Percentiles rank a stretch among this genome's conserved stretches.
Evolutionary conservation across 108 stramenopile species (phyloP).

Genomic region (Cylindrotheca closterium): DNA sequence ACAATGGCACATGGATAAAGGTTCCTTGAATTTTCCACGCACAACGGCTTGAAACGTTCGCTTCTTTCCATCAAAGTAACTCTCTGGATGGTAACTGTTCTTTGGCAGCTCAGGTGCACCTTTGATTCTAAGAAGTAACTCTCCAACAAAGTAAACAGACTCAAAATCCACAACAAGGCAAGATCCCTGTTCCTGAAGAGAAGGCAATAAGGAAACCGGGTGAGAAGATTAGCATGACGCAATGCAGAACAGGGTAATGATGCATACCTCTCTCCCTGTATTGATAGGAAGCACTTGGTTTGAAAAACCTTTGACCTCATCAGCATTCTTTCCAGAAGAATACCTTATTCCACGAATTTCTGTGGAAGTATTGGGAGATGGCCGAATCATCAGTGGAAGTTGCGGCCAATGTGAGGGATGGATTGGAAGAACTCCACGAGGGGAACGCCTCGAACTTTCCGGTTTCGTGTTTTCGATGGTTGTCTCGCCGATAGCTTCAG

Average conservation of each 20-base stretch:
- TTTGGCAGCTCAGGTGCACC: neutral
- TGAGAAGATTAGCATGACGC: too few species aligned
- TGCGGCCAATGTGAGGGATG: conserved; percentile 43
- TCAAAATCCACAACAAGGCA: conserved; percentile 61
- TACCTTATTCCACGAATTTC: conserved; percentile 39
- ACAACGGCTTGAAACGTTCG: conserved; percentile 56
- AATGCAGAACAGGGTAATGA: too few species aligned
- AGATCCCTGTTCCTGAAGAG: too few species aligned
- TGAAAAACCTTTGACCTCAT: conserved; percentile 24
- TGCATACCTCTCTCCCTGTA: conserved; percentile 37
- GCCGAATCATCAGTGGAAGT: conserved; percentile 43
- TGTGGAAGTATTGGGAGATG: conserved; percentile 37
- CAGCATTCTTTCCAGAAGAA: neutral
- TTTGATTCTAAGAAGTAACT: conserved; percentile 42
- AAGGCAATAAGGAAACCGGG: too few species aligned
- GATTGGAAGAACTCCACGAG: neutral
- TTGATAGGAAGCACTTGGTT: conserved; percentile 52
- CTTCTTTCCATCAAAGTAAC: conserved; percentile 49
- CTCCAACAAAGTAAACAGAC: conserved; percentile 44
- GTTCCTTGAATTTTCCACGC: conserved; percentile 43
- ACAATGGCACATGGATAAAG: conserved; percentile 41
- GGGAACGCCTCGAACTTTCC: neutral
- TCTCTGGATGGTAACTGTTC: neutral
- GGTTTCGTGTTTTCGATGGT: neutral
- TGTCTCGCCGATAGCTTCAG: too few species aligned